phyloP scores from a whole-genome alignment of 805 yeast genomes.

The Jamesozyma hellenica region DNA sequence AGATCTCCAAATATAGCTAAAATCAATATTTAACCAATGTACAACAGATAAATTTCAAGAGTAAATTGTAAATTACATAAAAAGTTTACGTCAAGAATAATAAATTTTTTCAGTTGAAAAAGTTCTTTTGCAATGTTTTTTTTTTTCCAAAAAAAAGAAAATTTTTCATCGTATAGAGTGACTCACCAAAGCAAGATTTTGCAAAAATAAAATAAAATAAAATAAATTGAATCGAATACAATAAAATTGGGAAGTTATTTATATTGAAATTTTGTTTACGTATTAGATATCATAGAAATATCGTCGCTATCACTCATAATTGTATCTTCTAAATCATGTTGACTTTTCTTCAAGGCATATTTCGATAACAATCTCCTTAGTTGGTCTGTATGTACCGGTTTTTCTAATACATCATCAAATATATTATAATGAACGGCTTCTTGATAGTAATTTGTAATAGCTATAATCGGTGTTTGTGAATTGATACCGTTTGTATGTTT shows the following conservation, averaged over 20 bases:
- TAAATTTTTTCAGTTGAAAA: too few species aligned
- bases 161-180: conserved; percentile 4
- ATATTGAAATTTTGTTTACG: too few species aligned
- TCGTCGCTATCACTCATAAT: conserved; percentile 26
- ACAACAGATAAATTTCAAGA: not conserved
- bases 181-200: not conserved
- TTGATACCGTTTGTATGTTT: conserved; percentile 71
- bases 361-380: conserved; percentile 23
- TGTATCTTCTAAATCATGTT: conserved; percentile 25
- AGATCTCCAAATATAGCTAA: not conserved
- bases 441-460: conserved; percentile 58
- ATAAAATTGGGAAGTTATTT: too few species aligned
- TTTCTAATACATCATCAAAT: conserved; percentile 65
- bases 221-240: too few species aligned
- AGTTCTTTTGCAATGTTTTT: too few species aligned
- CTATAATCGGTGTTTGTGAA: conserved; percentile 65
- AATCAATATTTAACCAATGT: not conserved
- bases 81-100: too few species aligned
- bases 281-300: not conserved
- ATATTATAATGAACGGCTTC: conserved; percentile 47
- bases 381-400: conserved; percentile 39
- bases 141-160: not conserved
- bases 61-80: too few species aligned
- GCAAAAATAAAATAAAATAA: too few species aligned
- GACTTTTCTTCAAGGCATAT: conserved; percentile 25